These are phyloP conservation scores for Syzygium syzygioides DNA, from an alignment of 441 rosid genomes.

Conservation along the genomic window DNA sequence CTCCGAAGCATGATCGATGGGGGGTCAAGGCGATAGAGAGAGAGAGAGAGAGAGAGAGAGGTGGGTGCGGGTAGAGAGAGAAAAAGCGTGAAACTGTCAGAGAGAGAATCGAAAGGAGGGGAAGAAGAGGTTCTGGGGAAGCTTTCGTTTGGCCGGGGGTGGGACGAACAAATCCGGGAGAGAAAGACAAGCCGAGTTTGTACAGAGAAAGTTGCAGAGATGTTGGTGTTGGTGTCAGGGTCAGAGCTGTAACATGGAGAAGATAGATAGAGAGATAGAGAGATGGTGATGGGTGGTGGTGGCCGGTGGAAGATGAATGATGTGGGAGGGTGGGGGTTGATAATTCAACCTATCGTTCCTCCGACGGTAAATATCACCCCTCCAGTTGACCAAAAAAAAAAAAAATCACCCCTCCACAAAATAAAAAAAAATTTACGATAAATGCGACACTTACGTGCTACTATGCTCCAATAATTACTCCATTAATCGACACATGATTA, in stretches of 20 bases:
- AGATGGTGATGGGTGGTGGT: background rate
- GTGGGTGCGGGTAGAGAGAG: conserved; percentile 20
- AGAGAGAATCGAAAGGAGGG: conserved; percentile 32
- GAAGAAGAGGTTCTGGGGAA: conserved; percentile 15
- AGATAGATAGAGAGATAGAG: conserved; percentile 10
- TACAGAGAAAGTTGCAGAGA: conserved; percentile 8
- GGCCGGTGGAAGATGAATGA: background rate
- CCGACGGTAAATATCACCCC: background rate
- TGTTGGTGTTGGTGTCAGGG: conserved; percentile 33
- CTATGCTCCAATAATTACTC: no score
- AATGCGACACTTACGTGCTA: background rate
- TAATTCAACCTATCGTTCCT: background rate
- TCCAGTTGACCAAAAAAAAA: no score
- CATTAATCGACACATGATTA: background rate
- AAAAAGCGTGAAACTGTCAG: conserved; percentile 9
- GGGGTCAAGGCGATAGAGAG: background rate
- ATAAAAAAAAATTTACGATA: background rate
- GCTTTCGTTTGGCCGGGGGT: background rate
- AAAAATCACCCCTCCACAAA: background rate
- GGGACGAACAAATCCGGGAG: conserved; percentile 32
- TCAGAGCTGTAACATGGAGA: background rate
- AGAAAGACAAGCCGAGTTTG: conserved; percentile 17
- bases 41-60: conserved; percentile 15
- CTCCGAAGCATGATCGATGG: conserved; percentile 56
- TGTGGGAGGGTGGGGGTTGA: background rate